Conservation (phyloP, 2,329 filamentous ascomycete genomes). For the Colletotrichum liriopes region DNA sequence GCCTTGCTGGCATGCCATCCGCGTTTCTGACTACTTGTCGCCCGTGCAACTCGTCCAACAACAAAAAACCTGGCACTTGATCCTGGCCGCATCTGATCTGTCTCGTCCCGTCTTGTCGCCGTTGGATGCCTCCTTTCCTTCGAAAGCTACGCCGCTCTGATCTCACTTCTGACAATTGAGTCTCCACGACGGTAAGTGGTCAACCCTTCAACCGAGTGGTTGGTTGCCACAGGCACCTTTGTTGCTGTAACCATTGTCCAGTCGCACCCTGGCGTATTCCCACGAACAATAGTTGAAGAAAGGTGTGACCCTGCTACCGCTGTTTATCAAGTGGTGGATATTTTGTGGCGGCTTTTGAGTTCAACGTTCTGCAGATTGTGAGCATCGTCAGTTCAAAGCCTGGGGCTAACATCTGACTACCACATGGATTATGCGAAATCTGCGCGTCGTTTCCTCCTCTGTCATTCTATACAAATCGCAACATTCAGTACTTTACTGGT, state of each 20-base stretch:
- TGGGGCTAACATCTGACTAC: too few species aligned
- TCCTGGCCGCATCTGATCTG: constrained; percentile 15
- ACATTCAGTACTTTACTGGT: background rate
- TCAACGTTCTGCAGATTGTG: background rate
- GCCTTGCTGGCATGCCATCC: constrained; percentile 1
- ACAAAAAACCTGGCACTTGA: constrained; percentile 25
- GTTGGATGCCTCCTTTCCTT: constrained; percentile 11
- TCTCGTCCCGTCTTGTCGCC: constrained; percentile 14
- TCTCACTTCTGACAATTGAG: background rate
- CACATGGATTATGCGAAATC: background rate
- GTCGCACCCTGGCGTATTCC: background rate
- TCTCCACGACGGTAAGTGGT: background rate
- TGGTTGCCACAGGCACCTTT: background rate
- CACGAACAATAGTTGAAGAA: background rate
- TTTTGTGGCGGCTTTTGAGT: background rate
- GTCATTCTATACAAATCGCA: background rate
- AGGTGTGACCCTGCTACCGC: background rate
- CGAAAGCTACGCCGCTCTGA: constrained; percentile 5
- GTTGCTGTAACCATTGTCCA: background rate
- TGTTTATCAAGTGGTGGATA: background rate
- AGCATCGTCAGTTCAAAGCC: background rate
- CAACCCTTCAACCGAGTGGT: too few species aligned
- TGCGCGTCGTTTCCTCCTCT: background rate
- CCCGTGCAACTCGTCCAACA: constrained; percentile 8
- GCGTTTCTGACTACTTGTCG: background rate